Evolutionary conservation across 2,329 filamentous ascomycete genomes (phyloP).

Genomic region (Hypoxylon sp.): DNA sequence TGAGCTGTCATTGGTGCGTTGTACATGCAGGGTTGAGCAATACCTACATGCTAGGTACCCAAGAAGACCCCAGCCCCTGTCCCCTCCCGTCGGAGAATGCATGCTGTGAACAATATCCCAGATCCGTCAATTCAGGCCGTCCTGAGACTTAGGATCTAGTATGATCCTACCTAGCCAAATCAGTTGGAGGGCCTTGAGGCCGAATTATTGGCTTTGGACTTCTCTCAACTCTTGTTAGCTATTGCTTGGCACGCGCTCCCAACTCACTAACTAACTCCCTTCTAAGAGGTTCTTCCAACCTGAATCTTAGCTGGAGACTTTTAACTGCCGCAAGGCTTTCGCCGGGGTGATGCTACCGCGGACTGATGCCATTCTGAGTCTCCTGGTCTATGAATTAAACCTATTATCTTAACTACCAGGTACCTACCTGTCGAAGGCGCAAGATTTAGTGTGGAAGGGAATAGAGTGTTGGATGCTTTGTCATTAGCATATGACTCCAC

Average conservation of each 20-base stretch:
- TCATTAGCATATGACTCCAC: no score
- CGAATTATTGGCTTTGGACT: conserved; percentile 10
- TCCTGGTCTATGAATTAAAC: no score
- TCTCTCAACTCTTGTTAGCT: background rate
- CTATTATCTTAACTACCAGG: no score
- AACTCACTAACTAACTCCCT: no score
- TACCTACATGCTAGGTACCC: conserved; percentile 1
- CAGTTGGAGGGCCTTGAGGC: background rate
- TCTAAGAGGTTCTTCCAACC: background rate
- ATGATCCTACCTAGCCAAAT: background rate
- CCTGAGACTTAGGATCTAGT: conserved; percentile 14
- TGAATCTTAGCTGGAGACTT: background rate
- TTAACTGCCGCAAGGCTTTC: background rate
- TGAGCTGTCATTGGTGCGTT: conserved; percentile 34
- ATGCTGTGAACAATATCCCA: conserved; percentile 8
- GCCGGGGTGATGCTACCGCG: no score
- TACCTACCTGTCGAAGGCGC: background rate
- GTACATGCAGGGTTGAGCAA: conserved; percentile 39
- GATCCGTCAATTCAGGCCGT: conserved; percentile 13
- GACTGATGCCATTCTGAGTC: no score
- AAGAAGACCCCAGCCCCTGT: background rate
- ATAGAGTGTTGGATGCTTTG: no score
- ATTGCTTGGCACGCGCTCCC: conserved; percentile 7
- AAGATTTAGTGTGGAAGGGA: background rate
- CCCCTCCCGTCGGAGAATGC: background rate